These are phyloP conservation scores for Castanea mollissima DNA, from an alignment of 306 rosid species.

Conservation along the genomic window DNA sequence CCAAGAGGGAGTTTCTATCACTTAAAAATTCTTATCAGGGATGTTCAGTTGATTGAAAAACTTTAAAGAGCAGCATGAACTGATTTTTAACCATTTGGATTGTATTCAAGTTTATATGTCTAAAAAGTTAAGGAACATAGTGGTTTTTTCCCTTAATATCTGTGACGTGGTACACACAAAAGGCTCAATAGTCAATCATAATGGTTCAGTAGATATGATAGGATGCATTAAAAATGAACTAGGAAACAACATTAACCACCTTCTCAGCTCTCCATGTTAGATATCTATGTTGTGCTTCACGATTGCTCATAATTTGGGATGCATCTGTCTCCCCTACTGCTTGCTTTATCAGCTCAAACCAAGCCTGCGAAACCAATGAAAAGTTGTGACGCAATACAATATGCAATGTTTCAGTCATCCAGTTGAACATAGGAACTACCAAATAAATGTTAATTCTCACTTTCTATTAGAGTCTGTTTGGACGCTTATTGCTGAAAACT, in stretches of 20 bases:
- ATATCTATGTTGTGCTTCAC: conserved; percentile 86
- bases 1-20: neutral
- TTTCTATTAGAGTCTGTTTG: neutral
- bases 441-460: conserved; percentile 3
- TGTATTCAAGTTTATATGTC: neutral
- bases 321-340: conserved; percentile 54
- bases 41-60: neutral
- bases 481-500: too few species aligned
- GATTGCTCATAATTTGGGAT: conserved; percentile 43
- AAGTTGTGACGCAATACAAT: neutral
- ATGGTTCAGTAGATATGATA: neutral
- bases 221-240: neutral
- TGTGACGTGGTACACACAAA: neutral
- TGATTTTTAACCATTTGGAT: neutral
- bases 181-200: neutral
- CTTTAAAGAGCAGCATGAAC: neutral
- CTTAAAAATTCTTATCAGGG: neutral
- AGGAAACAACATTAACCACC: conserved; percentile 41
- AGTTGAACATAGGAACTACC: conserved; percentile 1
- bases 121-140: neutral
- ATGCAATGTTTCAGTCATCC: neutral
- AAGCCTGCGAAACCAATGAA: conserved; percentile 44
- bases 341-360: conserved; percentile 59
- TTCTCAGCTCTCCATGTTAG: conserved; percentile 77
- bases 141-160: neutral